Base-by-base conservation (phyloP, 2,329 filamentous ascomycete species). In the Colletotrichum falcatum region DNA sequence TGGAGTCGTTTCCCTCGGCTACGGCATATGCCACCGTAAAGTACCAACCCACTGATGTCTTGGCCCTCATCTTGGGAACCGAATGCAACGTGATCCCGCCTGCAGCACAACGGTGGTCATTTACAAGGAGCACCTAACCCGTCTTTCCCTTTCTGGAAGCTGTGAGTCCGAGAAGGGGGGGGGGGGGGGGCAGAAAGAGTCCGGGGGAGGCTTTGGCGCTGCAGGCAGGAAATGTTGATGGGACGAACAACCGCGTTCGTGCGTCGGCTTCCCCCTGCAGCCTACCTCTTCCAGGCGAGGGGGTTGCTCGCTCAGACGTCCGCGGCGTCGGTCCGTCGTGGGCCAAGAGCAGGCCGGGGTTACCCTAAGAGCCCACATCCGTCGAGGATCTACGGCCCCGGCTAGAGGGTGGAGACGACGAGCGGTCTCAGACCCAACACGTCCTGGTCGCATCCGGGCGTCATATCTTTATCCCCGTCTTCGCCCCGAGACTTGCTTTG, bases 251-350 rank as follows among this genome's bases (percentile, higher is more conserved):
- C 23, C 51, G 44, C 28, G 42, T 48, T 53, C 46, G 30, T 59
- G 61, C 53, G 37, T 33, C 37, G n/a, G 54, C 23, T 59, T n/a
- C n/a, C 51, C 59, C 68, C 51, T 53, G 63, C 58, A 59, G n/a
- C 23, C 2, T 54, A 28, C 48, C 26, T 28, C 1, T n/a, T 12
- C 20, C 51, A 54, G 53, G 42, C 28, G 16, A 62, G 63, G 56
- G 33, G 58, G 64, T 62, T n/a, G n/a, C n/a, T 62, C 58, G 51
- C 64, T 67, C 51, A 59, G 64, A 54, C 53, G 54, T 6, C 28
- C 46, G 64, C 64, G 64, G 64, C 68, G 64, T 59, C 58, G 64
- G 58, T 63, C 68, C 37, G 58, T 60, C 53, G 30, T 12, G 44
- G 55, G 64, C 58, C 64, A 56, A 58, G 59, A 46, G 23, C n/a